Percentiles rank a stretch among this genome's conserved stretches.
Conservation (phyloP, 192 early-diverging fungal species). For the Coemansia sp. region DNA sequence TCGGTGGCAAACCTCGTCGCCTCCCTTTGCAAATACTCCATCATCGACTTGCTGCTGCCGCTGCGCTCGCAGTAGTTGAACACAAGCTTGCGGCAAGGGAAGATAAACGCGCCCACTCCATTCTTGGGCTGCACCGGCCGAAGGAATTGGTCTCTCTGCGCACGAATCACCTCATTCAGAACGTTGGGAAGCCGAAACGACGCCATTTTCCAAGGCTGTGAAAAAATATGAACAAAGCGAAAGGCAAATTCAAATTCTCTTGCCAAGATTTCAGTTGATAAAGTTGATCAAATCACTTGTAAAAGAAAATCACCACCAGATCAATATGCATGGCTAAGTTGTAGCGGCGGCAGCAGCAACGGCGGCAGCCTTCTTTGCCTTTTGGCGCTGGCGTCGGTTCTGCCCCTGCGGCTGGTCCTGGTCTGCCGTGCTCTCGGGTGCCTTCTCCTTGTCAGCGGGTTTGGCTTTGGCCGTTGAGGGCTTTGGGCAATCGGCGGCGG, state of each 20-base stretch:
- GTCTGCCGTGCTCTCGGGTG: not conserved
- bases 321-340: not conserved
- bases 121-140: constrained; percentile 53
- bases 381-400: constrained; percentile 46
- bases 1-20: constrained; percentile 58
- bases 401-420: constrained; percentile 11
- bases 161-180: constrained; percentile 32
- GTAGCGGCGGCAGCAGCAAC: not conserved
- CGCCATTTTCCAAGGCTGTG: constrained; percentile 18
- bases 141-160: constrained; percentile 31
- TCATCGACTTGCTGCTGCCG: constrained; percentile 72
- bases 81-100: constrained; percentile 73
- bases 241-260: not conserved
- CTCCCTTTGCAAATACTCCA: constrained; percentile 69
- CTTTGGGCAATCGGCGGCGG: not conserved
- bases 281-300: not conserved
- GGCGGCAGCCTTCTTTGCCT: constrained; percentile 22
- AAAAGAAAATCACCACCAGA: not conserved
- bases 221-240: not conserved
- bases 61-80: constrained; percentile 83
- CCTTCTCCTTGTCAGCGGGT: not conserved
- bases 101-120: constrained; percentile 71
- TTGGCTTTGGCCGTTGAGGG: constrained; percentile 1
- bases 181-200: constrained; percentile 40
- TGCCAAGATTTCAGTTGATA: not conserved